Percentiles rank a stretch among this genome's conserved stretches.
These are phyloP conservation scores for Crithidia sp. DNA, from an alignment of 208 protist species.

Conservation along the genomic window DNA sequence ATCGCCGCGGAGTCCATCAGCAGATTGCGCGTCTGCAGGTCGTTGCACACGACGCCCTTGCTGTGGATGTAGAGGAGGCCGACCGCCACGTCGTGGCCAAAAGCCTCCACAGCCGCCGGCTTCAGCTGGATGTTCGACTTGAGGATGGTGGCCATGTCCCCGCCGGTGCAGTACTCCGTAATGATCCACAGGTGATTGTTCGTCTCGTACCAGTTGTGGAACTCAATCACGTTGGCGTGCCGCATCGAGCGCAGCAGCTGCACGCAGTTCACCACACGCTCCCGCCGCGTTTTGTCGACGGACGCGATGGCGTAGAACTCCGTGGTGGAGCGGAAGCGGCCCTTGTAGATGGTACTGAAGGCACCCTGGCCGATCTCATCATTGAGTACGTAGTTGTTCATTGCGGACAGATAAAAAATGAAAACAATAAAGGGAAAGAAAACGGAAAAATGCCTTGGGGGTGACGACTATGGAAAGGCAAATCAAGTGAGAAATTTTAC, in stretches of 20 bases:
- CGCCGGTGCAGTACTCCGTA: slow-evolving; percentile 93
- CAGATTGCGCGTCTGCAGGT: slow-evolving; percentile 94
- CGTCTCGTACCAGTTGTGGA: slow-evolving; percentile 97
- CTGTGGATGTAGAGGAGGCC: slow-evolving; percentile 93
- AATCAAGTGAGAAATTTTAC: no score
- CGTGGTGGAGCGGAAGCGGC: slow-evolving; percentile 87
- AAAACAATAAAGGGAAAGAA: slow-evolving; percentile 22
- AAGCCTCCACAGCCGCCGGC: slow-evolving; percentile 73
- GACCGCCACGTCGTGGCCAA: slow-evolving; percentile 81
- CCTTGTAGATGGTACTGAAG: slow-evolving; percentile 94
- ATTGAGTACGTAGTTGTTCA: slow-evolving; percentile 95
- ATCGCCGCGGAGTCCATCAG: slow-evolving; percentile 91
- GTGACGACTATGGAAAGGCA: neutral
- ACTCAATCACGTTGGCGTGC: slow-evolving; percentile 90
- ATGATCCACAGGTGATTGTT: slow-evolving; percentile 97
- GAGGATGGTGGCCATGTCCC: slow-evolving; percentile 88
- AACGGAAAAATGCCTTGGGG: neutral
- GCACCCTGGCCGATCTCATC: slow-evolving; percentile 93
- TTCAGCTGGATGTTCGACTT: slow-evolving; percentile 67
- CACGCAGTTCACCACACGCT: slow-evolving; percentile 89
- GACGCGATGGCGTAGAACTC: slow-evolving; percentile 95
- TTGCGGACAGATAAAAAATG: slow-evolving; percentile 21
- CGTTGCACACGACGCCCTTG: slow-evolving; percentile 87
- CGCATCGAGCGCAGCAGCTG: slow-evolving; percentile 75
- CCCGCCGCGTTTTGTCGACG: slow-evolving; percentile 91